Conservation (phyloP, 768 basidiomycete species). For the Nevesoporus exiguus region DNA sequence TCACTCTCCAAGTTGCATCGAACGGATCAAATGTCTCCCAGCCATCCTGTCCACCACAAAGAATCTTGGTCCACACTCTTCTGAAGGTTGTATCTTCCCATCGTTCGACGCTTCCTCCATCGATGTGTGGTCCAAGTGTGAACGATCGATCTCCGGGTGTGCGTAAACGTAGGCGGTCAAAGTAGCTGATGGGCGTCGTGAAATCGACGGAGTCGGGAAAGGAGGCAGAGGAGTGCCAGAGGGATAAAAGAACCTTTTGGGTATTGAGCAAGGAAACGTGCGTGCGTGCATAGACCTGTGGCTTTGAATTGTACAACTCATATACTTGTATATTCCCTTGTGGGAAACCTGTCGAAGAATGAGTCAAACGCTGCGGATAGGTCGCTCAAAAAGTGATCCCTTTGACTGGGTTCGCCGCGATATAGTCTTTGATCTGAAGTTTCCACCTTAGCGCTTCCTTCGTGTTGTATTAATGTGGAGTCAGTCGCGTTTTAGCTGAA, state of each 20-base stretch:
- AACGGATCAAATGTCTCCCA: conserved; percentile 54
- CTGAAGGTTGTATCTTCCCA: conserved; percentile 50
- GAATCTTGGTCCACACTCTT: conserved; percentile 40
- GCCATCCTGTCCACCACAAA: conserved; percentile 35
- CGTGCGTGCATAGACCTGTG: conserved; percentile 65
- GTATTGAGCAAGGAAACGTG: conserved; percentile 57
- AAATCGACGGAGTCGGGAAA: conserved; percentile 43
- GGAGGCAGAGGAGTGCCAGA: conserved; percentile 51
- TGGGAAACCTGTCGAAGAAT: conserved; percentile 52
- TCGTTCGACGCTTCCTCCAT: conserved; percentile 51
- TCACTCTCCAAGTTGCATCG: conserved; percentile 43
- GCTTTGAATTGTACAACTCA: conserved; percentile 66
- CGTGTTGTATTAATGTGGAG: not conserved
- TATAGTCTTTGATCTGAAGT: conserved; percentile 49
- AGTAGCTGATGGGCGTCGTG: conserved; percentile 65
- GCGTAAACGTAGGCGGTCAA: conserved; percentile 71
- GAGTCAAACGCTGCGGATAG: not conserved
- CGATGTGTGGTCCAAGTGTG: conserved; percentile 59
- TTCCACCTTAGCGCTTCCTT: conserved; percentile 65
- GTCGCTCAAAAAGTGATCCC: conserved; percentile 31
- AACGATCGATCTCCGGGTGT: conserved; percentile 68
- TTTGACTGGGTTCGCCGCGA: conserved; percentile 50
- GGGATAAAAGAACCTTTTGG: conserved; percentile 52
- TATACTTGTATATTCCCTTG: conserved; percentile 65
- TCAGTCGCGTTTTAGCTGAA: not conserved